phyloP scores from a whole-genome alignment of 169 alveolate species.

The Theileria orientalis region DNA sequence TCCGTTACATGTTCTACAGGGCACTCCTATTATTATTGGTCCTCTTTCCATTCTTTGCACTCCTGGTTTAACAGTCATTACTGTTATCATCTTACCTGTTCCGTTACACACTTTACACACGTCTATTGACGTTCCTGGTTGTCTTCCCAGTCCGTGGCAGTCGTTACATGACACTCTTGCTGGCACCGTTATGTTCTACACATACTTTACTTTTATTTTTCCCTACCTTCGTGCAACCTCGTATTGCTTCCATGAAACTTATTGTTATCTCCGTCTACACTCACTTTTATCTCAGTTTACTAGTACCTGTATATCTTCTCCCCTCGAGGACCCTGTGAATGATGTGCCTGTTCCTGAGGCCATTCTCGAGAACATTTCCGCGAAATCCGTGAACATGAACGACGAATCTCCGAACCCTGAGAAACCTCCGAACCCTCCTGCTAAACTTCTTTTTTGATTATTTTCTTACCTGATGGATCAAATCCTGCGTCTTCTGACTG shows the following conservation, averaged over 20 bases:
- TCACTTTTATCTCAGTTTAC: background rate
- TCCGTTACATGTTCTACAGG: constrained; percentile 85
- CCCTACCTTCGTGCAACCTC: constrained; percentile 76
- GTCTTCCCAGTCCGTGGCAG: constrained; percentile 81
- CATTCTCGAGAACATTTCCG: constrained; percentile 81
- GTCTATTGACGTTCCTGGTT: constrained; percentile 69
- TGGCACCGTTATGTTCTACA: constrained; percentile 69
- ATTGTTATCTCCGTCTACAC: constrained; percentile 72
- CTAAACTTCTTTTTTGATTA: background rate
- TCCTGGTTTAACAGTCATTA: constrained; percentile 15
- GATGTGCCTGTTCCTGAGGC: constrained; percentile 65
- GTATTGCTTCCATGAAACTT: constrained; percentile 84
- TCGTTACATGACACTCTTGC: constrained; percentile 78
- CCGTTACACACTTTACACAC: constrained; percentile 83
- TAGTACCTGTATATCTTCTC: constrained; percentile 74
- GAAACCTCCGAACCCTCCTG: constrained; percentile 68
- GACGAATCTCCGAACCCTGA: constrained; percentile 80
- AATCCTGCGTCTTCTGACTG: constrained; percentile 77
- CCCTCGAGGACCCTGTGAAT: constrained; percentile 68
- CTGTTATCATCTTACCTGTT: constrained; percentile 61
- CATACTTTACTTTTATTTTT: background rate
- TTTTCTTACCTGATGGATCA: constrained; percentile 39
- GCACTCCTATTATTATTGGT: constrained; percentile 82
- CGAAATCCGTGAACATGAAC: constrained; percentile 83
- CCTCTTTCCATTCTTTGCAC: constrained; percentile 83